Evolutionary conservation across 2,329 filamentous ascomycete genomes (phyloP).

Genomic region (Neofusicoccum ribis): DNA sequence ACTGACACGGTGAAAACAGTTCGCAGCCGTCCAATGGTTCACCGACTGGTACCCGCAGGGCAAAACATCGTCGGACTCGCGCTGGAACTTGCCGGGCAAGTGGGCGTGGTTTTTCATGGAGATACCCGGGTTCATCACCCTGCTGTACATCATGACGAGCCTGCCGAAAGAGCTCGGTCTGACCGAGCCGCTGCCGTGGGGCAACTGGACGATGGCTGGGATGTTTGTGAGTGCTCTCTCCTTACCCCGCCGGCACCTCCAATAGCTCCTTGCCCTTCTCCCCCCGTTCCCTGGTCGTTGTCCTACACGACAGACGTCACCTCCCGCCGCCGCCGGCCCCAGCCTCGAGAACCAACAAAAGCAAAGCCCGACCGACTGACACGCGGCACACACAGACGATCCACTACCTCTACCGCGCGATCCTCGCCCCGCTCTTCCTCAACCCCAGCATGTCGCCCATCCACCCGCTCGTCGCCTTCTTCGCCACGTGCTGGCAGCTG

Average conservation of each 20-base stretch:
- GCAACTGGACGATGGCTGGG: constrained; percentile 73
- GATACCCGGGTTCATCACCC: constrained; percentile 69
- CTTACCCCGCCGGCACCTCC: too few relatives aligned
- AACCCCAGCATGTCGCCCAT: constrained; percentile 94
- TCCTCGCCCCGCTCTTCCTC: constrained; percentile 74
- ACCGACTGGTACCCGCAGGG: constrained; percentile 85
- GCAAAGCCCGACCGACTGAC: too few relatives aligned
- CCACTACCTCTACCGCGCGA: constrained; percentile 88
- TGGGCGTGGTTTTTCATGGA: constrained; percentile 91
- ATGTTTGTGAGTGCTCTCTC: constrained; percentile 54
- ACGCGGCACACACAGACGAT: constrained; percentile 48
- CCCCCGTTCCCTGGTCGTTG: too few relatives aligned
- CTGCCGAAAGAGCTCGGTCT: constrained; percentile 63
- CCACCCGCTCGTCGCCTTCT: constrained; percentile 65
- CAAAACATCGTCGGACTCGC: constrained; percentile 77
- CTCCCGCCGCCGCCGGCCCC: too few relatives aligned
- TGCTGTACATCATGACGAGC: constrained; percentile 76
- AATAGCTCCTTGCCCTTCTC: too few relatives aligned
- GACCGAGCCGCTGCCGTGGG: constrained; percentile 63
- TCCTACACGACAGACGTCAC: too few relatives aligned
- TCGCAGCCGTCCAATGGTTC: constrained; percentile 71
- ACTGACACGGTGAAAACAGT: constrained; percentile 45
- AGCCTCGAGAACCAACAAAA: too few relatives aligned
- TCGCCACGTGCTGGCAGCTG: constrained; percentile 73
- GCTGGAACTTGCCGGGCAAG: constrained; percentile 84